These are phyloP conservation scores for Aspergillus felis DNA, from an alignment of 2,329 filamentous ascomycete species.

Conservation along the genomic window DNA sequence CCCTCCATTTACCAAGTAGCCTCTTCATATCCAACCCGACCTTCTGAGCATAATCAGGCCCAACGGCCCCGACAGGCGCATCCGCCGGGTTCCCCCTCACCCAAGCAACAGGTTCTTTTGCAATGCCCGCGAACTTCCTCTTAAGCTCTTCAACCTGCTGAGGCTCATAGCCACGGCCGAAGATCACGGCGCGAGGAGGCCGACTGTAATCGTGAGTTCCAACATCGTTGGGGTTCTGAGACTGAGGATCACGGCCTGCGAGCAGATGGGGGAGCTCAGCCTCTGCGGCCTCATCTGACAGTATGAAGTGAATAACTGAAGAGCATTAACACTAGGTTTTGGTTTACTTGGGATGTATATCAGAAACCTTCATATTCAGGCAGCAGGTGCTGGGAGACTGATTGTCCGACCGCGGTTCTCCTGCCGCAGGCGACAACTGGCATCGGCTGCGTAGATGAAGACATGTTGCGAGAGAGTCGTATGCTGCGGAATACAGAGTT, in stretches of 20 bases:
- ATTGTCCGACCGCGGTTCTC: slow-evolving; percentile 1
- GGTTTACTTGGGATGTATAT: neutral
- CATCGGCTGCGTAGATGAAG: slow-evolving; percentile 5
- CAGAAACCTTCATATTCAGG: slow-evolving; percentile 6
- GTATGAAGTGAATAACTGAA: slow-evolving; percentile 23
- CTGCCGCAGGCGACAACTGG: slow-evolving; percentile 6
- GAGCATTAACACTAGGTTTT: neutral
- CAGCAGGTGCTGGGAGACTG: neutral
- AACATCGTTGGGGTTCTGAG: slow-evolving; percentile 15
- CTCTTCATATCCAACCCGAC: slow-evolving; percentile 5
- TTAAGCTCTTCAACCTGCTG: slow-evolving; percentile 11
- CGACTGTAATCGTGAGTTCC: slow-evolving; percentile 24
- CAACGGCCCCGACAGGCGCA: slow-evolving; percentile 3
- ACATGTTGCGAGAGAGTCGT: slow-evolving; percentile 8
- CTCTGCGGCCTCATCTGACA: slow-evolving; percentile 11
- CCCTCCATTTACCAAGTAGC: slow-evolving; percentile 7
- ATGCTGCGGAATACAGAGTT: neutral
- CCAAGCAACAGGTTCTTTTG: slow-evolving; percentile 12
- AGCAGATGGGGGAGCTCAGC: slow-evolving; percentile 21
- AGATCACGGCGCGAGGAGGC: slow-evolving; percentile 22
- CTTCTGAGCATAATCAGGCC: slow-evolving; percentile 8
- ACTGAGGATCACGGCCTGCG: slow-evolving; percentile 19
- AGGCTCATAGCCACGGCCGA: slow-evolving; percentile 22
- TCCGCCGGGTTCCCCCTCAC: slow-evolving; percentile 10
- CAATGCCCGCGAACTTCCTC: slow-evolving; percentile 1